A percentile compares a stretch with the other conserved stretches of the same genome.
phyloP scores from a whole-genome alignment of 495 filamentous ascomycete genomes.

The Hypoxylon subgilvum region DNA sequence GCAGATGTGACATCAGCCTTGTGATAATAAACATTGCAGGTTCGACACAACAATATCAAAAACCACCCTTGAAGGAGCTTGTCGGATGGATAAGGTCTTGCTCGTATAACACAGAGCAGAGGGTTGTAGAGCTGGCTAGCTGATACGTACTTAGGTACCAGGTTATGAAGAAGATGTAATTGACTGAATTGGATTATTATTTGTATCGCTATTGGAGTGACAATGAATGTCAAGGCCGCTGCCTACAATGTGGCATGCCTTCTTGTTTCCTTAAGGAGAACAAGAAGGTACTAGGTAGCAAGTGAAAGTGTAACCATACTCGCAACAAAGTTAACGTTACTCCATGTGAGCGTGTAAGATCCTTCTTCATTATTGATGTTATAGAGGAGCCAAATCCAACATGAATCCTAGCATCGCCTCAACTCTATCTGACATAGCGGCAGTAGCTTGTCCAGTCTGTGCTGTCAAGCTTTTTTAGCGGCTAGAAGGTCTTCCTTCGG shows the following conservation, averaged over 20 bases:
- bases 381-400: background rate
- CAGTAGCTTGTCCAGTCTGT: background rate
- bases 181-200: no score
- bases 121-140: no score
- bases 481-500: constrained; percentile 6
- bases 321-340: background rate
- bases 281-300: no score
- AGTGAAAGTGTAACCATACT: no score
- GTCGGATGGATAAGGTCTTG: no score
- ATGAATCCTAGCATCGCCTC: background rate
- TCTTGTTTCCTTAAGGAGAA: no score
- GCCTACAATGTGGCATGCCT: no score
- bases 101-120: no score
- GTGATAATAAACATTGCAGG: constrained; percentile 1
- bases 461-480: background rate
- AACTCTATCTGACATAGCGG: background rate
- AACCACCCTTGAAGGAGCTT: background rate
- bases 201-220: no score
- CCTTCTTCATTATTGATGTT: background rate
- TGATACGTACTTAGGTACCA: no score
- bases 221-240: no score
- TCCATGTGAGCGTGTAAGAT: background rate
- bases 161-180: no score
- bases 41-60: background rate
- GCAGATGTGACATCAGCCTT: background rate